Evolutionary conservation across 2,329 filamentous ascomycete genomes (phyloP), one percentile per base, ranked within the genome.

Genomic region (Aureobasidium pullulans): DNA sequence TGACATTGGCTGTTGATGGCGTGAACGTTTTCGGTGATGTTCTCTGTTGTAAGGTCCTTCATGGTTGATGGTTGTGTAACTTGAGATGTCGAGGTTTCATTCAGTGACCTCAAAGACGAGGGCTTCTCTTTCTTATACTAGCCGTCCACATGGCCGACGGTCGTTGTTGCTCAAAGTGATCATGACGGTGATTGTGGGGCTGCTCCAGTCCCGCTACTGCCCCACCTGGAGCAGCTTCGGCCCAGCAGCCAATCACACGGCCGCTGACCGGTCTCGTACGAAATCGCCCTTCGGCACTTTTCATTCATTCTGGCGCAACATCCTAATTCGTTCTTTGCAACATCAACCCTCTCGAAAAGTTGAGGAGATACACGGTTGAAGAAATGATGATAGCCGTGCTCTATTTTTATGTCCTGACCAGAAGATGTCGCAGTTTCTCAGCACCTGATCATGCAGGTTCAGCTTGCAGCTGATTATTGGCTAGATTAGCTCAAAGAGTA

Each of bases 1-100:
- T 76, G 68, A 65, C 82, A 81, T 73, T 85, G 82, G 15, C 85
- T 85, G 74, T 90, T 91, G 72, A 89, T 88, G 47, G 77, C 77
- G 67, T 85, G 77, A 11, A 85, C 84, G 67, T 89, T 89, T 53
- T 85, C 81, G 53, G 87, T 89, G 72, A 89, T 90, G 71, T 89
- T 90, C 66, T 88, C 85, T 62, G 85, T 84, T 1, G 84, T 89
- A 34, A 89, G 77, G 72, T 89, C 83, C 68, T 84, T 84, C 72
- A 86, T 75, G 34, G 5, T 32, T 47, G 31, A 10, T 3, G 19
- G 3, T 10, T 28, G 32, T 15, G n/a, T 34, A 39, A 28, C 13
- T 32, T 16, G 7, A 6, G 10, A 0, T 16, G 6, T 2, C 1
- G 36, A 6, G 10, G 10, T 9, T 8, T 19, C 7, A 3, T 56